Evolutionary conservation across 2,329 filamentous ascomycete species (phyloP).

Genomic region (Akanthomyces muscarius): DNA sequence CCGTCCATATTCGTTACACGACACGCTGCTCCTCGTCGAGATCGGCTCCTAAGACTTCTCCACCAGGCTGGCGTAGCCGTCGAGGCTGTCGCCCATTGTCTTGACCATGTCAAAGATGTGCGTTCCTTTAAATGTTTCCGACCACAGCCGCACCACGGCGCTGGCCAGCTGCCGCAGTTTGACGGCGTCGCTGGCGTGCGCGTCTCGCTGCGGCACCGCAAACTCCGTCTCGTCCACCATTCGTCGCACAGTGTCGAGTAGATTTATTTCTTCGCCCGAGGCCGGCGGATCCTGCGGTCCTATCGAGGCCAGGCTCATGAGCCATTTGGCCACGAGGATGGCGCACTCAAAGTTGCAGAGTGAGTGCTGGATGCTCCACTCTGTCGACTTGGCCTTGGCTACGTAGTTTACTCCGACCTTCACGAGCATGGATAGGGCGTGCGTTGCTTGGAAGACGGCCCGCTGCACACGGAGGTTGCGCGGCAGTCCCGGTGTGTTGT

Average conservation of each 20-base stretch:
- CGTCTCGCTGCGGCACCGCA: slow-evolving; percentile 49
- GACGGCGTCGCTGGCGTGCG: slow-evolving; percentile 43
- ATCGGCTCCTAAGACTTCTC: slow-evolving; percentile 38
- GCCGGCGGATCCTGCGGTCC: slow-evolving; percentile 46
- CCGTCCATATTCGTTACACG: background rate
- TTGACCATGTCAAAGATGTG: slow-evolving; percentile 59
- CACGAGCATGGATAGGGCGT: slow-evolving; percentile 63
- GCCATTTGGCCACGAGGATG: slow-evolving; percentile 57
- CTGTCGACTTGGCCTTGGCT: slow-evolving; percentile 55
- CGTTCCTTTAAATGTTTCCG: slow-evolving; percentile 57
- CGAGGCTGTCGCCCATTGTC: slow-evolving; percentile 53
- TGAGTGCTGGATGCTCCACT: slow-evolving; percentile 62
- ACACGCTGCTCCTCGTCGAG: background rate
- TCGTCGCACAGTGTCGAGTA: slow-evolving; percentile 53
- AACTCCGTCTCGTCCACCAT: slow-evolving; percentile 62
- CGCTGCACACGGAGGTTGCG: slow-evolving; percentile 57
- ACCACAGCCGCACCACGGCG: slow-evolving; percentile 57
- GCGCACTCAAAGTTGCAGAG: slow-evolving; percentile 60
- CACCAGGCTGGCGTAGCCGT: slow-evolving; percentile 53
- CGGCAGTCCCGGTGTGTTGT: slow-evolving; percentile 53
- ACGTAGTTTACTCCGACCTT: slow-evolving; percentile 61
- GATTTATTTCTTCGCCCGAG: slow-evolving; percentile 48
- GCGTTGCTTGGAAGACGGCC: slow-evolving; percentile 64
- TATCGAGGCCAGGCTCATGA: slow-evolving; percentile 52
- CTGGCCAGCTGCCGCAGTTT: slow-evolving; percentile 53